phyloP scores from a whole-genome alignment of 176 grass and related monocot species.

The Calamus simplicifolius region DNA sequence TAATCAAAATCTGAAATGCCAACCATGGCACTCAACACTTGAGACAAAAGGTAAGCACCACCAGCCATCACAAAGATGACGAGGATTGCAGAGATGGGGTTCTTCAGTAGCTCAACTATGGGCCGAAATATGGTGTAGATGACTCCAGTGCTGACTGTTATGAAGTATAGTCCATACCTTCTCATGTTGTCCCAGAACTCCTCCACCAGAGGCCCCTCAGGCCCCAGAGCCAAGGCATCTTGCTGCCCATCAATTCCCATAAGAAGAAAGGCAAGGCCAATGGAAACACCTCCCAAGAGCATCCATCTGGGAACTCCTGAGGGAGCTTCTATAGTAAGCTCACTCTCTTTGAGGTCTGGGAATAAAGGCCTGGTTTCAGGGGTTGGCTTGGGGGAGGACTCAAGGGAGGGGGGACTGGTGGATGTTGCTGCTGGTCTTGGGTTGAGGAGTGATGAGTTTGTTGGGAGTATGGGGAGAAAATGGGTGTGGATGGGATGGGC shows the following conservation, averaged over 20 bases:
- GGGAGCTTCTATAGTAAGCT: background rate
- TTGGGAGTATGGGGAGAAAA: constrained; percentile 9
- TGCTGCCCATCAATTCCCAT: constrained; percentile 19
- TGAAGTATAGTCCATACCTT: constrained; percentile 59
- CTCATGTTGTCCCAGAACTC: constrained; percentile 98
- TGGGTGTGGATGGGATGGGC: background rate
- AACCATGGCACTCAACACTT: constrained; percentile 87
- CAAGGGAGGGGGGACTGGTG: constrained; percentile 9
- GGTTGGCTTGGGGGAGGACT: background rate
- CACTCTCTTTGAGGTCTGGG: background rate
- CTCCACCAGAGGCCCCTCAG: constrained; percentile 76
- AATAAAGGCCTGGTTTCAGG: background rate
- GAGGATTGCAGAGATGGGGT: constrained; percentile 74
- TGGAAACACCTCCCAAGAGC: constrained; percentile 61
- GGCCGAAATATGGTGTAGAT: constrained; percentile 61
- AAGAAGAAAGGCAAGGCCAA: constrained; percentile 35
- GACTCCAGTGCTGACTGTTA: constrained; percentile 88
- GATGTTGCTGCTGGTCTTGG: background rate
- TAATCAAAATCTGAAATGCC: constrained; percentile 86
- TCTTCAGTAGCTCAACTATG: constrained; percentile 77
- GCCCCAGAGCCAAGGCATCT: constrained; percentile 52
- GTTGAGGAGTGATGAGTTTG: background rate
- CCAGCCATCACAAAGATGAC: constrained; percentile 53
- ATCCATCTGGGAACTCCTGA: constrained; percentile 50
- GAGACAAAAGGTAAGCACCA: constrained; percentile 51